A percentile compares a stretch with the other conserved stretches of the same genome.
phyloP scores from a whole-genome alignment of 23 red algal genomes.

The Chondrus crispus region DNA sequence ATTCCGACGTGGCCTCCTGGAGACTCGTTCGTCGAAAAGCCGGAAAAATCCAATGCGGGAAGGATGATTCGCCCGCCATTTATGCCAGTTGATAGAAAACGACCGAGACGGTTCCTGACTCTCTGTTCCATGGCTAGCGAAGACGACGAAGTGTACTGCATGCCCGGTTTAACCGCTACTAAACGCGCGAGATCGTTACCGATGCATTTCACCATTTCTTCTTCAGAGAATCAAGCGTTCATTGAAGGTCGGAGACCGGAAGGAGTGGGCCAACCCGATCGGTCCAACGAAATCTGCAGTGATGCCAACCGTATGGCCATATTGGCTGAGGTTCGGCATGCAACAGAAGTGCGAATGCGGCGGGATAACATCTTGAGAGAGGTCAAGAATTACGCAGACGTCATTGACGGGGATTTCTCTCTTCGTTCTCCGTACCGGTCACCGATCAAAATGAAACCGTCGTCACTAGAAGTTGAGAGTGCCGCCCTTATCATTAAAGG shows the following conservation, averaged over 20 bases:
- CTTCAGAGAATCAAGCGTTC: constrained; percentile 17
- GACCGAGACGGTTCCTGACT: constrained; percentile 41
- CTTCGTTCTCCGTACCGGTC: constrained; percentile 13
- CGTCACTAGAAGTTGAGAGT: constrained; percentile 30
- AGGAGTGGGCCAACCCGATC: background rate
- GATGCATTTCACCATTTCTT: background rate
- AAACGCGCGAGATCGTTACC: constrained; percentile 29
- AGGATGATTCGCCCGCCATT: constrained; percentile 36
- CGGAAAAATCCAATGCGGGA: background rate
- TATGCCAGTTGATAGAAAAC: constrained; percentile 19
- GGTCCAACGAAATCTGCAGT: background rate
- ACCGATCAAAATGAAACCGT: constrained; percentile 29
- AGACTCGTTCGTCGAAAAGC: constrained; percentile 36
- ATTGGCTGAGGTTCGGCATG: constrained; percentile 18
- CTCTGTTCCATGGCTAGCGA: constrained; percentile 30
- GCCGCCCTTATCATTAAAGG: constrained; percentile 19
- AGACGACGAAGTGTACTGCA: background rate
- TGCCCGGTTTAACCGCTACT: background rate
- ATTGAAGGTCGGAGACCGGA: constrained; percentile 27
- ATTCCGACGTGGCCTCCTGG: constrained; percentile 37
- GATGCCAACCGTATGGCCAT: constrained; percentile 23
- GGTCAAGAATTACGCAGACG: background rate
- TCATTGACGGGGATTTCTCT: constrained; percentile 16
- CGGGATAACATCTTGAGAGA: constrained; percentile 37
- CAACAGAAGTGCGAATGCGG: constrained; percentile 5